Evolutionary conservation across 768 basidiomycete species (phyloP).

Genomic region (Aureoboletus auriporus): DNA sequence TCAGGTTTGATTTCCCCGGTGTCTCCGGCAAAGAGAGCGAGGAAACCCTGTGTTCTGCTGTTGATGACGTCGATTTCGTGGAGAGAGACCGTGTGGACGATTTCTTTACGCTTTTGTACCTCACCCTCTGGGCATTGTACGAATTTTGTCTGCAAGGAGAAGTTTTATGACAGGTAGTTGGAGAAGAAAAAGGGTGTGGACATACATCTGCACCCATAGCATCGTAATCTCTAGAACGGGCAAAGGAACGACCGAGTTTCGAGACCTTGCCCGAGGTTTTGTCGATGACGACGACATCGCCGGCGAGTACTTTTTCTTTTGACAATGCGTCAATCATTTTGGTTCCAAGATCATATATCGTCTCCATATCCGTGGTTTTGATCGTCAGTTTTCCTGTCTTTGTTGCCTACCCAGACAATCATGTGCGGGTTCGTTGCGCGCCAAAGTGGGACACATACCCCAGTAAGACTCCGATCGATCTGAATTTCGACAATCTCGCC

Average conservation of each 20-base stretch:
- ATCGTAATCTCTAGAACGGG: constrained; percentile 96
- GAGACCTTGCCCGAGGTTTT: constrained; percentile 96
- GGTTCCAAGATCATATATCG: constrained; percentile 94
- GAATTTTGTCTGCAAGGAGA: constrained; percentile 76
- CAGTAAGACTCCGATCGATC: constrained; percentile 94
- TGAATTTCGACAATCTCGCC: constrained; percentile 99
- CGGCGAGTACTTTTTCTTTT: constrained; percentile 94
- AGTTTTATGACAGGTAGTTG: background rate
- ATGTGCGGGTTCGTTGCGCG: background rate
- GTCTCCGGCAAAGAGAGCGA: constrained; percentile 91
- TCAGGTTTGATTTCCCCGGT: constrained; percentile 99
- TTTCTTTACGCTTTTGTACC: constrained; percentile 95
- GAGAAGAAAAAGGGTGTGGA: constrained; percentile 8
- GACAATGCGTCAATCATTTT: constrained; percentile 99
- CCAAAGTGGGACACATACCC: constrained; percentile 46
- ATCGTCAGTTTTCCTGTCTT: constrained; percentile 97
- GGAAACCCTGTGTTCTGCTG: constrained; percentile 96
- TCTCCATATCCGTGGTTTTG: constrained; percentile 99
- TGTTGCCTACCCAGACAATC: constrained; percentile 60
- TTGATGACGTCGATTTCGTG: constrained; percentile 99
- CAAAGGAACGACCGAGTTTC: constrained; percentile 94
- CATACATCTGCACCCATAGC: constrained; percentile 98
- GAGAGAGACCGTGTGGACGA: constrained; percentile 94
- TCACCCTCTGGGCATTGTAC: constrained; percentile 98
- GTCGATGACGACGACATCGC: constrained; percentile 95